These are phyloP conservation scores for Botrytis fragariae DNA, from an alignment of 2,329 filamentous ascomycete genomes.

Conservation along the genomic window DNA sequence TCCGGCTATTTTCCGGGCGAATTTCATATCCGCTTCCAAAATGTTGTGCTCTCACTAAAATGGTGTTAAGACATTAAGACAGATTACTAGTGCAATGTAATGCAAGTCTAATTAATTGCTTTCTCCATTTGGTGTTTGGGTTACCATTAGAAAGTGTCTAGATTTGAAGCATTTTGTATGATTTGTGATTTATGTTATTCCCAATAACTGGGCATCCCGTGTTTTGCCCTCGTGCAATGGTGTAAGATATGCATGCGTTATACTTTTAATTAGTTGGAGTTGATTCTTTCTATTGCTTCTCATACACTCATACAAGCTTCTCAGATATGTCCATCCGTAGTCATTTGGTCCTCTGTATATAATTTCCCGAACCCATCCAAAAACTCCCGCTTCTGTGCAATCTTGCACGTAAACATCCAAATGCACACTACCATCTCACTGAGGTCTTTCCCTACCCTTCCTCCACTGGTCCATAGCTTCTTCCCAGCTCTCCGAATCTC, in stretches of 20 bases:
- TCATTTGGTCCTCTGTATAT: neutral
- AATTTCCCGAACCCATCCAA: neutral
- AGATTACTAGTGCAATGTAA: conserved; percentile 7
- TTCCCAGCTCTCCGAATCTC: conserved; percentile 59
- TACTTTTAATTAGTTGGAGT: neutral
- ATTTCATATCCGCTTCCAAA: neutral
- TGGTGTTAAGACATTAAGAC: neutral
- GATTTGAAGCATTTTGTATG: neutral
- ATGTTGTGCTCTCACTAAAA: neutral
- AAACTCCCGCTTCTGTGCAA: conserved; percentile 18
- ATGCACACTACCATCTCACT: neutral
- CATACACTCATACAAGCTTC: neutral
- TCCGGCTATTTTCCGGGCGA: conserved; percentile 4
- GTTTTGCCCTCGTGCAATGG: neutral
- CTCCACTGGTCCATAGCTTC: conserved; percentile 63
- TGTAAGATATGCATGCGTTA: neutral
- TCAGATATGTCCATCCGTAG: neutral
- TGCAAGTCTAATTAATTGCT: conserved; percentile 2
- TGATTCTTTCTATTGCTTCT: conserved; percentile 5
- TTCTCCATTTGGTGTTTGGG: neutral
- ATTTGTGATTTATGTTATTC: neutral
- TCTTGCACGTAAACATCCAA: neutral
- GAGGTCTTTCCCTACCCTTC: conserved; percentile 30
- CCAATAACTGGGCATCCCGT: neutral
- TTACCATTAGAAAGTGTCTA: neutral